Evolutionary conservation across 371 early-diverging fungal genomes (phyloP).

Genomic region (Rhizopus stolonifer): DNA sequence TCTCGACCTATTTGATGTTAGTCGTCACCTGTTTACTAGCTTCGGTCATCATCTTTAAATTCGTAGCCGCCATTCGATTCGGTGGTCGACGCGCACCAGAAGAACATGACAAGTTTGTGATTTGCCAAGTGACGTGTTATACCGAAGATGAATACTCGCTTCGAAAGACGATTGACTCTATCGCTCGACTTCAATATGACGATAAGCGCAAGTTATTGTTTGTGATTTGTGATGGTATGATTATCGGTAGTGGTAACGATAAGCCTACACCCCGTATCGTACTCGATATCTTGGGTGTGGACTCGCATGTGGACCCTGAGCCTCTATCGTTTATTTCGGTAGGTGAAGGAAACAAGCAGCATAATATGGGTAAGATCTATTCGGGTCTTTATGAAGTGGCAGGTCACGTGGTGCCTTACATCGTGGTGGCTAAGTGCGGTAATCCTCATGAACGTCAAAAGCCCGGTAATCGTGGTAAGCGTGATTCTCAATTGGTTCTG

Average conservation of each 20-base stretch:
- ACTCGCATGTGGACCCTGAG: constrained; percentile 45
- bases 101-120: constrained; percentile 88
- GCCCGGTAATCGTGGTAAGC: constrained; percentile 98
- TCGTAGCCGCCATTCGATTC: constrained; percentile 88
- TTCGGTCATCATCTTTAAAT: constrained; percentile 86
- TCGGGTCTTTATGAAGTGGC: constrained; percentile 85
- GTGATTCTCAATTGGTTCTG: constrained; percentile 98
- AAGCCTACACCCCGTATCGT: constrained; percentile 75
- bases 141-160: constrained; percentile 97
- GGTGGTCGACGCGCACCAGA: constrained; percentile 76
- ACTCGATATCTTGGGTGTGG: constrained; percentile 67
- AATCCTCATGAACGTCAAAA: constrained; percentile 75
- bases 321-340: constrained; percentile 83
- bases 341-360: constrained; percentile 81
- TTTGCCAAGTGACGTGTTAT: constrained; percentile 93
- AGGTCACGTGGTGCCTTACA: constrained; percentile 73
- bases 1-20: constrained; percentile 84
- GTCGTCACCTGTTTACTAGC: constrained; percentile 76
- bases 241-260: constrained; percentile 79
- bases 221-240: constrained; percentile 84
- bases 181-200: constrained; percentile 88
- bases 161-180: constrained; percentile 87
- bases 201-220: constrained; percentile 95
- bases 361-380: constrained; percentile 91
- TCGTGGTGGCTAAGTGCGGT: constrained; percentile 94